A percentile compares a stretch with the other conserved stretches of the same genome.
phyloP scores from a whole-genome alignment of 352 stramenopile genomes.

The Saprolegnia parasitica region DNA sequence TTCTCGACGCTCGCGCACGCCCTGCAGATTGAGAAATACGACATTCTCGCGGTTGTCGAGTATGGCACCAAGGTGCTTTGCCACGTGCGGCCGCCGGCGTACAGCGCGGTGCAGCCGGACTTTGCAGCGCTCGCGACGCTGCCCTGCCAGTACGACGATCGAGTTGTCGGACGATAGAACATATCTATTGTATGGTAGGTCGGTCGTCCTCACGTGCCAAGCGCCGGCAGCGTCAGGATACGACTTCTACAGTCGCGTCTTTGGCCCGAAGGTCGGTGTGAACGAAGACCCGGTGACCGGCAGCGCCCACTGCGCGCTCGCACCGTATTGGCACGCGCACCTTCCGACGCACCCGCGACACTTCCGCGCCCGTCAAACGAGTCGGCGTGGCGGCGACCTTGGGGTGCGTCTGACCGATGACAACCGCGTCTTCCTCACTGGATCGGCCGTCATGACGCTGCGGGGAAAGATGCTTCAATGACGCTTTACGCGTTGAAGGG shows the following conservation, averaged over 20 bases:
- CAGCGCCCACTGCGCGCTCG: slow-evolving; percentile 85
- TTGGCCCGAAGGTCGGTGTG: slow-evolving; percentile 82
- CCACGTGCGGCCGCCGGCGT: slow-evolving; percentile 31
- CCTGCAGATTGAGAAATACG: not conserved
- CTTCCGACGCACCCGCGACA: not conserved
- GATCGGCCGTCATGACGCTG: slow-evolving; percentile 37
- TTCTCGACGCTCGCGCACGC: not conserved
- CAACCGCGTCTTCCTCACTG: slow-evolving; percentile 46
- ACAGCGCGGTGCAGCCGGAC: slow-evolving; percentile 27
- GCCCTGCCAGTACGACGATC: slow-evolving; percentile 30
- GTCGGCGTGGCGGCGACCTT: slow-evolving; percentile 44
- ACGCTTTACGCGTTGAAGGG: not conserved
- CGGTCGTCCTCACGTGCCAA: slow-evolving; percentile 37
- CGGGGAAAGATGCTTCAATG: slow-evolving; percentile 26
- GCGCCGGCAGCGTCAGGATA: slow-evolving; percentile 29
- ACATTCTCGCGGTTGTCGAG: slow-evolving; percentile 29
- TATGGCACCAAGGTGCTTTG: slow-evolving; percentile 31
- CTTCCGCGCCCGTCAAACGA: slow-evolving; percentile 43
- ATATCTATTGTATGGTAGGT: slow-evolving; percentile 28
- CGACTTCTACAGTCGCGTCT: slow-evolving; percentile 78
- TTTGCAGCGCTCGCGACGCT: slow-evolving; percentile 33
- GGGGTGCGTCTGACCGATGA: slow-evolving; percentile 37
- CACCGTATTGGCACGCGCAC: slow-evolving; percentile 66
- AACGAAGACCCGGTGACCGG: slow-evolving; percentile 93
- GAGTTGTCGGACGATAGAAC: not conserved